A percentile compares a stretch with the other conserved stretches of the same genome.
These are phyloP conservation scores for Phytophthora citricola DNA, from an alignment of 352 stramenopile species.

Conservation along the genomic window DNA sequence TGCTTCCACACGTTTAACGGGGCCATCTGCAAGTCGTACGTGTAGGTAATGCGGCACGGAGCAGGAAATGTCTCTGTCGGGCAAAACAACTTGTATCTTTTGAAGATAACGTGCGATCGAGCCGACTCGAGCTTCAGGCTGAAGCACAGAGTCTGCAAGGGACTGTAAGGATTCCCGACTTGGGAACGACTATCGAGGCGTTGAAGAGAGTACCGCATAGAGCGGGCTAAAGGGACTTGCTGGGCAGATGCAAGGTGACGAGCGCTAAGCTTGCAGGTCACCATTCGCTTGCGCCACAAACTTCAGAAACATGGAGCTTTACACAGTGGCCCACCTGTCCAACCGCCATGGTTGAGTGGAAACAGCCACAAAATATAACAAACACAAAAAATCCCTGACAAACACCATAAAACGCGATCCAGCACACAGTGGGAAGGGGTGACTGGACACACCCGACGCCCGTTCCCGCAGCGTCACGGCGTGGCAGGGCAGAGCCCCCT, in stretches of 20 bases:
- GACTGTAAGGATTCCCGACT: neutral
- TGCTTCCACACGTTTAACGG: neutral
- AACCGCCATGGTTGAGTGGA: neutral
- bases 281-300: neutral
- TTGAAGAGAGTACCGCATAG: constrained; percentile 7
- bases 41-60: neutral
- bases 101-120: constrained; percentile 13
- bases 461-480: no score
- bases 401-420: no score
- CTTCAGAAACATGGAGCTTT: constrained; percentile 4
- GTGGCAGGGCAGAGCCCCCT: no score
- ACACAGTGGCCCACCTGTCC: neutral
- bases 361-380: neutral
- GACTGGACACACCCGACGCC: no score
- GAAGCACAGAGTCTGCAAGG: constrained; percentile 6
- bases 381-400: no score
- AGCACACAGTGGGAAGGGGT: no score
- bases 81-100: neutral
- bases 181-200: constrained; percentile 22
- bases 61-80: neutral
- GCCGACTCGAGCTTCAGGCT: neutral
- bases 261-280: neutral
- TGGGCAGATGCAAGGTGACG: constrained; percentile 8
- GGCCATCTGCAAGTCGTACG: neutral
- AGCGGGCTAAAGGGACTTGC: constrained; percentile 8